Evolutionary conservation across 2,329 filamentous ascomycete genomes (phyloP).

Genomic region (Drechslerella coelobrocha): DNA sequence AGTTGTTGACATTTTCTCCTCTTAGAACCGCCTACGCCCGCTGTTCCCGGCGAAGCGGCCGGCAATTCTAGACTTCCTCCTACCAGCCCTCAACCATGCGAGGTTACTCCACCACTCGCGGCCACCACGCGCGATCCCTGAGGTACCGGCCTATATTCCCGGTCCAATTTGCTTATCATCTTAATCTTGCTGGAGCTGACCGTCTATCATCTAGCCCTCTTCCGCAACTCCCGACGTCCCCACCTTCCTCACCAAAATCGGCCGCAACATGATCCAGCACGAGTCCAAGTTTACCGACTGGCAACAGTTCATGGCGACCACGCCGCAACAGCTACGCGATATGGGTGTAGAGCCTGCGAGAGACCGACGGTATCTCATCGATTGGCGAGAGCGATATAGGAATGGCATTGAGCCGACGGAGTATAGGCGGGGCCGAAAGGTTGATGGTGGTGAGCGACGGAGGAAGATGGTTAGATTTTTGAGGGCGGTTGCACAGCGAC

Average conservation of each 20-base stretch:
- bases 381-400: constrained; percentile 86
- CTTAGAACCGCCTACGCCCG: constrained; percentile 37
- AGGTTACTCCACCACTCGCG: constrained; percentile 47
- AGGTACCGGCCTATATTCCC: constrained; percentile 3
- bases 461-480: constrained; percentile 85
- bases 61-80: constrained; percentile 28
- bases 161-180: neutral
- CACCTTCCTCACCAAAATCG: constrained; percentile 90
- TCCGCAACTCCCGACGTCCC: constrained; percentile 72
- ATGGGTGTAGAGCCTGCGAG: constrained; percentile 87
- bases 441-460: constrained; percentile 94
- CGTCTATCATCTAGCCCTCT: constrained; percentile 54
- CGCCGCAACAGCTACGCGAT: constrained; percentile 77
- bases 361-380: constrained; percentile 79
- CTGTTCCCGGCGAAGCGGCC: constrained; percentile 31
- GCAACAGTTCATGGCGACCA: constrained; percentile 85
- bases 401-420: constrained; percentile 71
- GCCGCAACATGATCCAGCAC: constrained; percentile 82
- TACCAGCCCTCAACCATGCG: constrained; percentile 38
- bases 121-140: constrained; percentile 31
- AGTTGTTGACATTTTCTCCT: constrained; percentile 5
- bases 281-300: constrained; percentile 86
- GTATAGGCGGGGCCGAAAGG: constrained; percentile 81
- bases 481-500: constrained; percentile 78
- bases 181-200: neutral